These are phyloP conservation scores for Kodamaea ohmeri DNA, from an alignment of 1,139 yeast species.

Conservation along the genomic window DNA sequence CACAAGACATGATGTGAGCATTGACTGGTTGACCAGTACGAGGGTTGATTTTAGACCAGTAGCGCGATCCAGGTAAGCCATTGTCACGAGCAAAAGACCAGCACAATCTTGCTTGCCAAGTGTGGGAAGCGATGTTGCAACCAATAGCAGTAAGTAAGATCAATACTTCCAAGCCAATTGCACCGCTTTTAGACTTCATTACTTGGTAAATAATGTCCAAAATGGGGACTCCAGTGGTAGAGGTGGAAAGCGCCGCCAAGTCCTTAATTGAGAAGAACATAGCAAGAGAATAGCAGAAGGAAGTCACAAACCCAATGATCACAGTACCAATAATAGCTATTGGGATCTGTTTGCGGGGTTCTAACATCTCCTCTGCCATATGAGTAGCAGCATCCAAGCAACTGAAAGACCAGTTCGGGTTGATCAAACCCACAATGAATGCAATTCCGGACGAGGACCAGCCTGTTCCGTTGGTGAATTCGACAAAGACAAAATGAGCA, in stretches of 20 bases:
- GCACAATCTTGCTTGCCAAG: slow-evolving; percentile 37
- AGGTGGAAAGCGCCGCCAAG: slow-evolving; percentile 27
- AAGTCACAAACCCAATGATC: slow-evolving; percentile 39
- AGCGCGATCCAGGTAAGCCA: slow-evolving; percentile 39
- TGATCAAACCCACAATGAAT: slow-evolving; percentile 42
- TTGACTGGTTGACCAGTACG: slow-evolving; percentile 34
- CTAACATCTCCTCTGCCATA: slow-evolving; percentile 39
- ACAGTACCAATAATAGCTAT: slow-evolving; percentile 44
- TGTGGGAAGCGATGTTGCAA: slow-evolving; percentile 42
- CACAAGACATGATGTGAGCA: slow-evolving; percentile 37
- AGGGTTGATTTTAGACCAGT: slow-evolving; percentile 31
- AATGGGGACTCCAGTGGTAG: slow-evolving; percentile 41
- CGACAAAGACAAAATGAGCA: slow-evolving; percentile 39
- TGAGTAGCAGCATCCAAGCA: slow-evolving; percentile 46
- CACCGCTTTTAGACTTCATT: slow-evolving; percentile 35
- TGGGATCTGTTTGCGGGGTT: slow-evolving; percentile 41
- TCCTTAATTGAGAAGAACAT: slow-evolving; percentile 42
- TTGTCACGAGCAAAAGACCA: slow-evolving; percentile 41
- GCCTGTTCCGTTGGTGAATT: slow-evolving; percentile 39
- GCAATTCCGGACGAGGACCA: slow-evolving; percentile 43
- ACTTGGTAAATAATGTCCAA: slow-evolving; percentile 43
- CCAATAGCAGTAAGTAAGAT: slow-evolving; percentile 40
- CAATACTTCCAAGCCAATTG: slow-evolving; percentile 34
- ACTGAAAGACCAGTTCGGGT: slow-evolving; percentile 45
- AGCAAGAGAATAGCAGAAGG: slow-evolving; percentile 40